A percentile compares a stretch with the other conserved stretches of the same genome.
These are phyloP conservation scores for Cladochytrium replicatum DNA, from an alignment of 192 early-diverging fungal genomes.

Conservation along the genomic window DNA sequence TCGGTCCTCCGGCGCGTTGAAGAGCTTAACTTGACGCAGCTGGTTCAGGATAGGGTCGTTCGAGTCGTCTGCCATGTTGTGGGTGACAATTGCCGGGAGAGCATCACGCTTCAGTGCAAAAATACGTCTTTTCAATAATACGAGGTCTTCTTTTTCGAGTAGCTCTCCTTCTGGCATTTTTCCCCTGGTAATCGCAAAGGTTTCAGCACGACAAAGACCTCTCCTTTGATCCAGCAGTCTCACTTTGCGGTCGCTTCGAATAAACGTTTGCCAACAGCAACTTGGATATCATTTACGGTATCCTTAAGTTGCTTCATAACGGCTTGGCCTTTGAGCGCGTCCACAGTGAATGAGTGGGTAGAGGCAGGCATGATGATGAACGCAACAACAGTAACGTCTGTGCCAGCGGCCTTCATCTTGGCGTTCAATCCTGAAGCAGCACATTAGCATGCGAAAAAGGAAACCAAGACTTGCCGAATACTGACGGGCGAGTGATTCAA, in stretches of 20 bases:
- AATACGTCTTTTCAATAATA: constrained; percentile 87
- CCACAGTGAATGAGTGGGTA: constrained; percentile 88
- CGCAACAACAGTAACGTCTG: constrained; percentile 85
- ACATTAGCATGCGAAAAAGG: no score
- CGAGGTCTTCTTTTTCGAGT: constrained; percentile 73
- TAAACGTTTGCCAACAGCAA: constrained; percentile 71
- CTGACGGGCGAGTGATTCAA: constrained; percentile 82
- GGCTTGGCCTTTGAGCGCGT: constrained; percentile 93
- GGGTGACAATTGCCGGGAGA: constrained; percentile 92
- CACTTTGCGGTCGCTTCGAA: constrained; percentile 75
- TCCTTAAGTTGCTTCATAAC: constrained; percentile 91
- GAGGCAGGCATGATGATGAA: constrained; percentile 92
- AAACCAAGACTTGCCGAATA: no score
- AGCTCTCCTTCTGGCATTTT: constrained; percentile 65
- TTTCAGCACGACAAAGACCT: neutral
- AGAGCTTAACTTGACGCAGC: constrained; percentile 68
- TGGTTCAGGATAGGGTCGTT: constrained; percentile 79
- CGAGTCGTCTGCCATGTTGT: constrained; percentile 84
- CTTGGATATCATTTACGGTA: constrained; percentile 77
- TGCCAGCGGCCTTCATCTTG: constrained; percentile 68
- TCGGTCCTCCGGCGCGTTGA: constrained; percentile 82
- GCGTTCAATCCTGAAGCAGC: constrained; percentile 79
- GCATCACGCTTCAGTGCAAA: constrained; percentile 79
- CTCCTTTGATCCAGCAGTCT: no score
- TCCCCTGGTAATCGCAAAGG: constrained; percentile 33